Evolutionary conservation across 208 protist species (phyloP), one percentile per base, ranked within the genome.

Genomic region (Crithidia acanthocephali): DNA sequence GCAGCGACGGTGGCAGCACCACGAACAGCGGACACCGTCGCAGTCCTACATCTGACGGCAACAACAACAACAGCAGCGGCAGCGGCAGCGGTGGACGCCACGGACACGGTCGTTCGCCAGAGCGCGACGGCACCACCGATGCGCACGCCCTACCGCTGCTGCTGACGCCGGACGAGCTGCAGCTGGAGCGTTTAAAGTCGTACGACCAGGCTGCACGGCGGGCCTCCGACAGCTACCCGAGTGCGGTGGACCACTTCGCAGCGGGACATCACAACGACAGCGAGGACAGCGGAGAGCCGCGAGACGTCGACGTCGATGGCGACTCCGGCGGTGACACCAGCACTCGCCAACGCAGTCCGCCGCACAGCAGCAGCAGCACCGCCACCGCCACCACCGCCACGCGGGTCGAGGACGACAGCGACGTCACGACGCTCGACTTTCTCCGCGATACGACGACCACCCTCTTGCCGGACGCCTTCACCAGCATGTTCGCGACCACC

Each of bases 401-500:
- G 33, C n/a, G 44, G 23, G n/a, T 2, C 2, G n/a, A 25, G 10
- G 28, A 48, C 30, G 23, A 55, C 56, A 27, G 52, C 35, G 67
- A 64, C 35, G 68, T 79, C 23, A 62, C 65, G 0, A 76, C 72
- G 15, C 58, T 85, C 4, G 80, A 82, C 58, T 81, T 85, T 33
- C 57, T 85, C 2, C 44, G 56, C 13, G 76, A 81, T 37, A 79
- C 76, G 13, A 55, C 63, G 0, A 48, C 70, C 32, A 65, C 74
- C 5, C 50, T 85, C 30, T 45, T 85, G 22, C 80, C 80, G 0
- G 80, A 81, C 33, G 73, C 68, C 20, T 45, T 85, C 32, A 75
- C 68, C 51, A 45, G 20, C 57, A 76, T 84, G 68, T 84, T 81
- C 30, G 69, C 65, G 53, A 42, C 75, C 23, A 77, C 73, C 42